Percentiles rank a stretch among this genome's conserved stretches.
Evolutionary conservation across 495 filamentous ascomycete genomes (phyloP).

Genomic region (Penicillium lagena): DNA sequence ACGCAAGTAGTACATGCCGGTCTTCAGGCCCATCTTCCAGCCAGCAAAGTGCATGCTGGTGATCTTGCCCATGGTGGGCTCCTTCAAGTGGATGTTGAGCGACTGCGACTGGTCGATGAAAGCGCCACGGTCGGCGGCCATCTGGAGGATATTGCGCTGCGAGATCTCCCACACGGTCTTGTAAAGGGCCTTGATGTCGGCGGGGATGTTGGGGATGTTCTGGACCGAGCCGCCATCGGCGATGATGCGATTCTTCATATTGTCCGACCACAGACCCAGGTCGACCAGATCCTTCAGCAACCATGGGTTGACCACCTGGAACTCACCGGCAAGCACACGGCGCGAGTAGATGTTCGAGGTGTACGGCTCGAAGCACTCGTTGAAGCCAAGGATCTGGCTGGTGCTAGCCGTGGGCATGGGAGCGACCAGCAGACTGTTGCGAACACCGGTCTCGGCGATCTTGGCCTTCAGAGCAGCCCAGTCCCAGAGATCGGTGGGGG

Average conservation of each 20-base stretch:
- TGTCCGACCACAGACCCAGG: slow-evolving; percentile 96
- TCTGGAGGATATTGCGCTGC: slow-evolving; percentile 91
- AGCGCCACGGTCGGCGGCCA: slow-evolving; percentile 96
- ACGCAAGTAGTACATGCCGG: slow-evolving; percentile 99
- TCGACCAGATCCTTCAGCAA: slow-evolving; percentile 96
- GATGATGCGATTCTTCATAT: slow-evolving; percentile 99
- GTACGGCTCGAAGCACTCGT: slow-evolving; percentile 99
- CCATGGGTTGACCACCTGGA: slow-evolving; percentile 99
- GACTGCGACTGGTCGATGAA: slow-evolving; percentile 99
- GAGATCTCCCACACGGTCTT: slow-evolving; percentile 99
- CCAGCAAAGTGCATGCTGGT: slow-evolving; percentile 99
- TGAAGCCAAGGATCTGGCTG: slow-evolving; percentile 94
- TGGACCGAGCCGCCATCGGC: slow-evolving; percentile 93
- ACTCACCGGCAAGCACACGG: slow-evolving; percentile 95
- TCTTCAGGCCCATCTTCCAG: slow-evolving; percentile 98
- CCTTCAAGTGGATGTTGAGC: slow-evolving; percentile 98
- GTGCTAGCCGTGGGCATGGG: slow-evolving; percentile 98
- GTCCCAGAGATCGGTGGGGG: slow-evolving; percentile 91
- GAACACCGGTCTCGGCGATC: slow-evolving; percentile 85
- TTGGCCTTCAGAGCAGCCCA: slow-evolving; percentile 84
- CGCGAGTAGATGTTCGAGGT: slow-evolving; percentile 99
- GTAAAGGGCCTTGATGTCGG: slow-evolving; percentile 94
- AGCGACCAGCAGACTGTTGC: slow-evolving; percentile 90
- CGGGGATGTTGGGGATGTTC: slow-evolving; percentile 90
- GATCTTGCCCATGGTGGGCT: slow-evolving; percentile 99